Evolutionary conservation across 1,284 basidiomycete species (phyloP), one percentile per base, ranked within the genome.

Genomic region (Tilletia walkeri): DNA sequence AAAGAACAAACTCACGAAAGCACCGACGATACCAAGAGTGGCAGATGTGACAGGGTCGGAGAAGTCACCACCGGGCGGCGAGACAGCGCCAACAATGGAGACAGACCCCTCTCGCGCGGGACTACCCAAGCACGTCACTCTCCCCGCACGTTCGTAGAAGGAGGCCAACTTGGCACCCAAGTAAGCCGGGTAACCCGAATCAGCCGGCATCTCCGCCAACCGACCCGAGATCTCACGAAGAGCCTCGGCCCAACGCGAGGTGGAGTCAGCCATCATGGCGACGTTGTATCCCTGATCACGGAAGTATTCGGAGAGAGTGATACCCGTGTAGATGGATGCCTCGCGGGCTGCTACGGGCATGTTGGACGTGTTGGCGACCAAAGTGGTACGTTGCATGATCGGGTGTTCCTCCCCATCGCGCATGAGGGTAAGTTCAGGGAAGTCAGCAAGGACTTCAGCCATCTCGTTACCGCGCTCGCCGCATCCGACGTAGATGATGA

Each of bases 321-420:
- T 99, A 82, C 96, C 96, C 54, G 96, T 99, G 86, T 99, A 99
- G 85, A 99, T 99, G 59, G 95, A 98, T 4, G 96, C 96, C 86
- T 99, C 96, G 82, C 96, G 93, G 49, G 96, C 96, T 48, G 96
- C 96, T 81, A 99, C 96, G 78, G 96, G 96, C 96, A 99, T 99
- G 87, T 99, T 99, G 71, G 95, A 98, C 1, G 96, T 99, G 85
- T 99, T 99, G 78, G 96, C 96, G 72, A 99, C 95, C 47, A 99
- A 89, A 2, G 95, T 95, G 1, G 96, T 99, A 75, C 96, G 95
- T 86, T 99, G 99, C 96, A 99, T 99, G 88, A 99, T 99, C 50
- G 96, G 96, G 85, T 98, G 95, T 88, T 97, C 91, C 71, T 94
- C 92, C 71, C 88, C 88, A 79, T 93, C 90, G 71, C 93, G 86